These are phyloP conservation scores for Penicillium lagena DNA, from an alignment of 495 filamentous ascomycete species.

Conservation along the genomic window DNA sequence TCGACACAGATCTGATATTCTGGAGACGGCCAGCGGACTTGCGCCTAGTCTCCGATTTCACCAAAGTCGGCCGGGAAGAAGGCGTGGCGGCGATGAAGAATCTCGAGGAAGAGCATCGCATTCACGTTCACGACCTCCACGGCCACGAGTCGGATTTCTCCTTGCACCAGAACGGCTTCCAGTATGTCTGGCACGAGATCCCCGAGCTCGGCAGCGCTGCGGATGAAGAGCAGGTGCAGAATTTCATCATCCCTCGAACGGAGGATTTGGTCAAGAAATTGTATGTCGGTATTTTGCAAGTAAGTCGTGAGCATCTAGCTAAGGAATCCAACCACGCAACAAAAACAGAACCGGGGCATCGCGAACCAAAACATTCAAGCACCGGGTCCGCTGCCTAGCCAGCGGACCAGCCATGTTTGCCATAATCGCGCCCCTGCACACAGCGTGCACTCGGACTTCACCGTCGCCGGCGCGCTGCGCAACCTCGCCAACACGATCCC, in stretches of 20 bases:
- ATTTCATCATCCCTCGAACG: constrained; percentile 7
- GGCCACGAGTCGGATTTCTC: constrained; percentile 3
- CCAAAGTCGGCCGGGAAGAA: constrained; percentile 1
- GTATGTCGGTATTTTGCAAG: constrained; percentile 1
- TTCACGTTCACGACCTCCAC: constrained; percentile 6
- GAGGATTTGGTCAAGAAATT: constrained; percentile 6
- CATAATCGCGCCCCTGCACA: constrained; percentile 11
- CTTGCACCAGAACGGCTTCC: constrained; percentile 6
- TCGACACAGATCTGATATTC: constrained; percentile 3
- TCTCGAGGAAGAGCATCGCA: not conserved
- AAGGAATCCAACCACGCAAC: not conserved
- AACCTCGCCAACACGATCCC: constrained; percentile 4
- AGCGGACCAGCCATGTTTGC: constrained; percentile 5
- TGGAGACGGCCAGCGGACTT: not conserved
- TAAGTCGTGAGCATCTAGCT: not conserved
- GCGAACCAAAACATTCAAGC: constrained; percentile 5
- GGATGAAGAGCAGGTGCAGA: not conserved
- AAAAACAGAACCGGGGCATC: constrained; percentile 6
- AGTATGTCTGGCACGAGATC: constrained; percentile 7
- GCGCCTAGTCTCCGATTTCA: not conserved
- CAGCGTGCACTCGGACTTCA: constrained; percentile 16
- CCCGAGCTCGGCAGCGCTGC: constrained; percentile 2
- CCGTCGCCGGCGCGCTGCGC: constrained; percentile 4
- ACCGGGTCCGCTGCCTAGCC: constrained; percentile 9
- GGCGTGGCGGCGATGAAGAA: not conserved